Conservation (phyloP, 148 eudicot genomes). For the Camellia granthamiana region DNA sequence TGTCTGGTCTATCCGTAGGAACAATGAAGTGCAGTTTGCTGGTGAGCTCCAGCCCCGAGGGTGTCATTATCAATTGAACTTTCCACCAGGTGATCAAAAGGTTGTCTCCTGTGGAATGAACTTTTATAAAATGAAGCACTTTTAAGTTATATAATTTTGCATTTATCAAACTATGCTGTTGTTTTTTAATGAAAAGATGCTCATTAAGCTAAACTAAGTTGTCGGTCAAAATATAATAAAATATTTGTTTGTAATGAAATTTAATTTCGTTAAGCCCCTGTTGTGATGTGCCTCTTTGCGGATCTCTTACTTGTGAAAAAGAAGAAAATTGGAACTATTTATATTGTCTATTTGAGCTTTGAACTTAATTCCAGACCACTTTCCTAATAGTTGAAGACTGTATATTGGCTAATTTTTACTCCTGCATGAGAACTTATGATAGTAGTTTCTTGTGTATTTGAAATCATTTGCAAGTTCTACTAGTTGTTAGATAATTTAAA, state of each 20-base stretch:
- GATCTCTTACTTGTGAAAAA: neutral
- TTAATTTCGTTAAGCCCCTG: neutral
- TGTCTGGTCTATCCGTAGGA: conserved; percentile 41
- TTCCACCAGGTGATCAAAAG: conserved; percentile 68
- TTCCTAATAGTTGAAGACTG: neutral
- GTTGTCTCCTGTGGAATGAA: conserved; percentile 27
- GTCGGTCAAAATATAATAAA: neutral
- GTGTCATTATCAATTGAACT: conserved; percentile 49
- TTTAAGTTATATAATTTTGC: neutral
- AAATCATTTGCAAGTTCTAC: neutral
- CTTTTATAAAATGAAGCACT: neutral
- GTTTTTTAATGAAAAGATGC: neutral
- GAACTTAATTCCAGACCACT: neutral
- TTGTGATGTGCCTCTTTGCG: neutral
- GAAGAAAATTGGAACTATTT: too few species aligned
- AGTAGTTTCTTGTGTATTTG: neutral
- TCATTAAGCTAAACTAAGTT: neutral
- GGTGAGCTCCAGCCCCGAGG: conserved; percentile 88
- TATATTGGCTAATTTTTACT: neutral
- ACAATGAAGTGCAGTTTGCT: conserved; percentile 95
- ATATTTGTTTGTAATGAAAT: neutral
- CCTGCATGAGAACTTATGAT: neutral
- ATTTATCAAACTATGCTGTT: too few species aligned
- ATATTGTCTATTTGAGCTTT: neutral
- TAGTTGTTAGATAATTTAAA: neutral